These are phyloP conservation scores for Verticillium nubilum DNA, from an alignment of 2,329 filamentous ascomycete genomes.

Conservation along the genomic window DNA sequence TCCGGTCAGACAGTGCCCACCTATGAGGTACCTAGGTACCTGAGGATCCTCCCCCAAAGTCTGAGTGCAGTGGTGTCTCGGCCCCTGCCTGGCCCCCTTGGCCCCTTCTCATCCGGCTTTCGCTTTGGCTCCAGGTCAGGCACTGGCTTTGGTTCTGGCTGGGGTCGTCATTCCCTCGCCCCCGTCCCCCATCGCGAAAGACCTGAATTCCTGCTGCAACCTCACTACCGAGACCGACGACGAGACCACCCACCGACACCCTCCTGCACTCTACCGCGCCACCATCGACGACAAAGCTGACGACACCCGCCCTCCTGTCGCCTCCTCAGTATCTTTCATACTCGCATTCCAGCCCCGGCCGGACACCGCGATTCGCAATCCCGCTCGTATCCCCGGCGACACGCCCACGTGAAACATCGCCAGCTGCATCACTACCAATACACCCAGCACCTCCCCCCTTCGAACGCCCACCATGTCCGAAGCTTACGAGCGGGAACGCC, in stretches of 20 bases:
- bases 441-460: not conserved
- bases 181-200: not conserved
- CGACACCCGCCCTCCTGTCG: not conserved
- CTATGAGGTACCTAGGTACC: no score
- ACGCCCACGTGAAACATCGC: not conserved
- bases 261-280: not conserved
- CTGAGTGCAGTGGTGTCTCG: not conserved
- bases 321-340: not conserved
- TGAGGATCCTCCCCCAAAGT: not conserved
- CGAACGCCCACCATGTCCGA: slow-evolving; percentile 54
- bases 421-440: not conserved
- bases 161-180: not conserved
- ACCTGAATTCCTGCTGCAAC: not conserved
- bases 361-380: no score
- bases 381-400: not conserved
- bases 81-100: not conserved
- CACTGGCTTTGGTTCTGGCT: not conserved
- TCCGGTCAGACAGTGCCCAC: no score
- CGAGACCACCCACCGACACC: not conserved
- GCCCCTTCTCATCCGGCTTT: not conserved
- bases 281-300: not conserved
- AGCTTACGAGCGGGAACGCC: slow-evolving; percentile 73
- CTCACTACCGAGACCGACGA: not conserved
- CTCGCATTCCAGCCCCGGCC: not conserved
- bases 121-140: not conserved